These are phyloP conservation scores for Tuber calosporum DNA, from an alignment of 495 filamentous ascomycete genomes.

Conservation along the genomic window DNA sequence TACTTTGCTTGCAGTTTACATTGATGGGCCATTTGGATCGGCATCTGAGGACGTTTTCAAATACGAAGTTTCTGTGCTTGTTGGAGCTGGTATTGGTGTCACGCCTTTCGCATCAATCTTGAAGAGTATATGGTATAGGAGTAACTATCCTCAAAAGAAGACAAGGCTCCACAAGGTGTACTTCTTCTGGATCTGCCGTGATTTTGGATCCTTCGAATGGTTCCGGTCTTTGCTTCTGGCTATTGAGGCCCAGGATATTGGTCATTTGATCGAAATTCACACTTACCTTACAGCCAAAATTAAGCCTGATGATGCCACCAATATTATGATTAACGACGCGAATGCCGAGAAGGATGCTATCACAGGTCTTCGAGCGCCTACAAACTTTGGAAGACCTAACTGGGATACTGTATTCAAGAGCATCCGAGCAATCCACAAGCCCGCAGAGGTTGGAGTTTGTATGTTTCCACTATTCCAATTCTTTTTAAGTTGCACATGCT, in stretches of 20 bases:
- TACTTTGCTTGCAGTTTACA: slow-evolving; percentile 50
- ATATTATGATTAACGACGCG: slow-evolving; percentile 79
- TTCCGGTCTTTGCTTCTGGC: slow-evolving; percentile 70
- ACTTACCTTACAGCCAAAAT: slow-evolving; percentile 69
- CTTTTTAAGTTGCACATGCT: not conserved
- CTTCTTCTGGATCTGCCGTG: slow-evolving; percentile 75
- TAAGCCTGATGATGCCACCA: slow-evolving; percentile 69
- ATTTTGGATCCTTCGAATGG: slow-evolving; percentile 75
- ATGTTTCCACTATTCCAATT: slow-evolving; percentile 18
- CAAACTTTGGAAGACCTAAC: slow-evolving; percentile 70
- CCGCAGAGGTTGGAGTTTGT: slow-evolving; percentile 66
- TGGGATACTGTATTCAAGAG: slow-evolving; percentile 74
- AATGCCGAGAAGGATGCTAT: slow-evolving; percentile 71
- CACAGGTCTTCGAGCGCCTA: slow-evolving; percentile 65
- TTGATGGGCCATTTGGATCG: slow-evolving; percentile 73
- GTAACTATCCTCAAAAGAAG: slow-evolving; percentile 70
- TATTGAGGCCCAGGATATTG: slow-evolving; percentile 75
- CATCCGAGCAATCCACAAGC: slow-evolving; percentile 62
- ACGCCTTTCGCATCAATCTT: slow-evolving; percentile 70
- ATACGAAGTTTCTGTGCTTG: slow-evolving; percentile 62
- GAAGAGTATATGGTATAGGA: slow-evolving; percentile 82
- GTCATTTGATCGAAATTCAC: slow-evolving; percentile 71
- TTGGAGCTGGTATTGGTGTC: slow-evolving; percentile 66
- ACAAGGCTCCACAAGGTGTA: slow-evolving; percentile 70
- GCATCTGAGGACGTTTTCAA: slow-evolving; percentile 73